phyloP scores from a whole-genome alignment of 306 rosid genomes.

The Neltuma alba region DNA sequence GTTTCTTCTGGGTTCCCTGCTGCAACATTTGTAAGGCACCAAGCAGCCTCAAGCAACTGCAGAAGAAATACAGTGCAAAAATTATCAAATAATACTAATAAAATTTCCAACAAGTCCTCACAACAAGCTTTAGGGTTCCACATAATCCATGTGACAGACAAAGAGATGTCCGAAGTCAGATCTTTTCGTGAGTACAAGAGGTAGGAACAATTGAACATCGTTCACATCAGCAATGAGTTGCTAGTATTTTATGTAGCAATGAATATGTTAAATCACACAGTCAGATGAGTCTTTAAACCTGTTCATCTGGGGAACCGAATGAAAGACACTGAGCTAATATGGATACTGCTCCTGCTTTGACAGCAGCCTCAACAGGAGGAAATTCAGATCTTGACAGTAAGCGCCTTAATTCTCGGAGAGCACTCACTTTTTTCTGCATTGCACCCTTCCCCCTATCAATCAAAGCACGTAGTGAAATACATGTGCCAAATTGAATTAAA shows the following conservation, averaged over 20 bases:
- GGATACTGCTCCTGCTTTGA: slow-evolving; percentile 80
- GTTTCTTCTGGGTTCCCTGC: slow-evolving; percentile 98
- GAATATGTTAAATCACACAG: neutral
- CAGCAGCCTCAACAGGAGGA: slow-evolving; percentile 89
- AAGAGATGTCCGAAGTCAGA: slow-evolving; percentile 20
- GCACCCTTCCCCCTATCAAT: slow-evolving; percentile 90
- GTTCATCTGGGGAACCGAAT: slow-evolving; percentile 95
- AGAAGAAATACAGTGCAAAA: slow-evolving; percentile 43
- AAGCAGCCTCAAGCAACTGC: slow-evolving; percentile 98
- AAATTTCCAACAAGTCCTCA: slow-evolving; percentile 10
- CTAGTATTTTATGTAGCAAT: neutral
- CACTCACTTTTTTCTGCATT: slow-evolving; percentile 69
- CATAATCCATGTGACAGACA: slow-evolving; percentile 14
- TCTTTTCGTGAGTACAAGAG: neutral
- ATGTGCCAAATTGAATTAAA: slow-evolving; percentile 17
- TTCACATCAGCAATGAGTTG: slow-evolving; percentile 12
- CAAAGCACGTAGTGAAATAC: slow-evolving; percentile 28
- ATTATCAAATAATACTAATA: slow-evolving; percentile 35
- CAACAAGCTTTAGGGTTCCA: neutral
- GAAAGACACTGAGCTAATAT: slow-evolving; percentile 86
- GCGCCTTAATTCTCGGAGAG: slow-evolving; percentile 84
- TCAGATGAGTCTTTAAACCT: slow-evolving; percentile 53
- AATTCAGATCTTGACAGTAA: slow-evolving; percentile 81
- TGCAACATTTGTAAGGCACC: slow-evolving; percentile 98
- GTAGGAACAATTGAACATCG: slow-evolving; percentile 27